Evolutionary conservation across 2,329 filamentous ascomycete genomes (phyloP), one percentile per base, ranked within the genome.

Genomic region (Stemphylium lycopersici): DNA sequence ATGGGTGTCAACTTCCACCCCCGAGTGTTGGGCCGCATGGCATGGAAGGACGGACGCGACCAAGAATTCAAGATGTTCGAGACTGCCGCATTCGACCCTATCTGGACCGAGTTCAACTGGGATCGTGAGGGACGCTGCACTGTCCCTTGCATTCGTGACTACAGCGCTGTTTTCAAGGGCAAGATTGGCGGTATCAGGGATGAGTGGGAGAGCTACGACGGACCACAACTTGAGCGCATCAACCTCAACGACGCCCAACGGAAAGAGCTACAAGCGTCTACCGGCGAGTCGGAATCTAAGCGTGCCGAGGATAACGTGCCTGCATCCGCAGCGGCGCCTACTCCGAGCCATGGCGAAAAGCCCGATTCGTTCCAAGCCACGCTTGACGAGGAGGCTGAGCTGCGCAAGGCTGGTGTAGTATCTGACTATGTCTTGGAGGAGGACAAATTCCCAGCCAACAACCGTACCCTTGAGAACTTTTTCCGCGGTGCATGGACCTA

Each of bases 1-100:
- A 84, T 84, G 82, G 82, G 82, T 2, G 75, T 84, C 55, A 84
- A 84, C 56, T 84, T 84, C 66, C 82, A 84, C 52, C 82, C 82
- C 1, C 76, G 80, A 15, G 78, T 84, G 4, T 77, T 84, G 20
- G 82, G 82, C 2, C 78, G 81, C 41, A 83, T 84, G 80, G 80
- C 81, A 2, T 83, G 81, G 73, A 83, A 83, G 61, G 82, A 84
- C 55, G 77, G 77, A 3, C 76, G 81, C 41, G 81, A 83, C 50
- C 76, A 78, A 4, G 81, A 84, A 52, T 79, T 84, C 47, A 73
- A 79, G 8, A 84, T 84, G 82, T 75, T 84, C n/a, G 82, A 84
- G 65, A 83, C 81, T 1, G 82, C 79, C 4, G 78, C 81, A 4
- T 84, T 84, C 51, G 82, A 84, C 59, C 82, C 82, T 0, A 82